Conservation (phyloP, 2,329 filamentous ascomycete genomes). For the Tolypocladium paradoxum region DNA sequence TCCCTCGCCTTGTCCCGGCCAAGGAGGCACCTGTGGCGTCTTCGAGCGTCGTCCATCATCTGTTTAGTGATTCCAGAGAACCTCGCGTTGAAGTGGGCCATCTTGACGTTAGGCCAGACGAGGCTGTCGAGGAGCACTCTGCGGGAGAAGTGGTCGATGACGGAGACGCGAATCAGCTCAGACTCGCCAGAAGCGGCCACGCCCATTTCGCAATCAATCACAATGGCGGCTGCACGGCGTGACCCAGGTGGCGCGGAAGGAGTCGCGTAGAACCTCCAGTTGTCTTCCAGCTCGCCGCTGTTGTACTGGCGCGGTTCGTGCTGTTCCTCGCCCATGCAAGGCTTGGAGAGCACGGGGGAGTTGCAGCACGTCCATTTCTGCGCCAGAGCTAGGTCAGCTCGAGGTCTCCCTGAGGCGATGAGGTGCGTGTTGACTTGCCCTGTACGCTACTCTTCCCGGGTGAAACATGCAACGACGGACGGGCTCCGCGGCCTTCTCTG, state of each 20-base stretch:
- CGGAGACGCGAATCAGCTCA: conserved; percentile 40
- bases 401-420: not conserved
- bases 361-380: conserved; percentile 22
- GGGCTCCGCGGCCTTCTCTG: not conserved
- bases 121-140: conserved; percentile 37
- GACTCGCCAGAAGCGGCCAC: conserved; percentile 28
- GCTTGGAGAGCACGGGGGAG: conserved; percentile 8
- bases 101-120: conserved; percentile 33
- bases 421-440: conserved; percentile 10
- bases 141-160: conserved; percentile 40
- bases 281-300: conserved; percentile 14
- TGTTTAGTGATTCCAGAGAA: conserved; percentile 35
- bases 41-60: conserved; percentile 25
- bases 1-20: conserved; percentile 31
- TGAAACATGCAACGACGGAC: conserved; percentile 16
- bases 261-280: conserved; percentile 15
- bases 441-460: conserved; percentile 15
- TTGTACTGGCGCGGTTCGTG: conserved; percentile 14
- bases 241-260: not conserved
- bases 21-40: conserved; percentile 21
- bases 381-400: not conserved
- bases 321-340: conserved; percentile 14
- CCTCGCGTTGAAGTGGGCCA: conserved; percentile 37
- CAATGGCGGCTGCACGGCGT: conserved; percentile 20
- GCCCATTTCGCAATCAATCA: conserved; percentile 47